A percentile compares a stretch with the other conserved stretches of the same genome.
Evolutionary conservation across 768 basidiomycete species (phyloP).

Genomic region (Kockovaella imperatae): DNA sequence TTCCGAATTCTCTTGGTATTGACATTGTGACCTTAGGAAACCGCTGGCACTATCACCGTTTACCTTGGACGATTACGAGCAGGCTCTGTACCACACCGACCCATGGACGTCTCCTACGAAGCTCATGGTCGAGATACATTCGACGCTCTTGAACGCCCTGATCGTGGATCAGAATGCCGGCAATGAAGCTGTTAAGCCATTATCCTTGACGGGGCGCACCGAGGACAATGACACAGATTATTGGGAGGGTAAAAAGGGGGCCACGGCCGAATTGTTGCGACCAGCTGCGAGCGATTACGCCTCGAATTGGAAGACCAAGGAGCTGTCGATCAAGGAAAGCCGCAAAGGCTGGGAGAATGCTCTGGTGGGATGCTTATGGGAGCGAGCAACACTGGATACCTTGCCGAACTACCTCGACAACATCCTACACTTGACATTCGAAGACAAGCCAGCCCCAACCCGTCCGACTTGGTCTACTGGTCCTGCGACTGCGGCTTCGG

Average conservation of each 20-base stretch:
- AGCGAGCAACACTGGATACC: constrained; percentile 52
- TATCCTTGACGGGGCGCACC: constrained; percentile 7
- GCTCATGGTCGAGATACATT: constrained; percentile 80
- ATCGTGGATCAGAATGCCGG: constrained; percentile 54
- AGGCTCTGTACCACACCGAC: constrained; percentile 75
- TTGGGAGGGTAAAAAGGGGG: constrained; percentile 41
- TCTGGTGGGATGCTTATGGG: constrained; percentile 41
- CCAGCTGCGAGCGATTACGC: constrained; percentile 19
- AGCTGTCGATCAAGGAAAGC: constrained; percentile 23
- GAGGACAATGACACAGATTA: constrained; percentile 36
- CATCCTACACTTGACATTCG: constrained; percentile 35
- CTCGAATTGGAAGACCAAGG: constrained; percentile 26
- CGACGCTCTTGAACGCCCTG: constrained; percentile 72
- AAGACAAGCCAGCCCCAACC: constrained; percentile 39
- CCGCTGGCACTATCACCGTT: constrained; percentile 79
- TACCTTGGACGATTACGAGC: constrained; percentile 86
- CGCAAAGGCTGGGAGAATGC: constrained; percentile 40
- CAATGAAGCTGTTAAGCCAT: constrained; percentile 20
- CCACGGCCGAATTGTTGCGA: constrained; percentile 33
- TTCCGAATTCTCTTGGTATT: constrained; percentile 11
- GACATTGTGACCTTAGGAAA: constrained; percentile 50
- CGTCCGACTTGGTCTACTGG: constrained; percentile 43
- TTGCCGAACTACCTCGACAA: constrained; percentile 50
- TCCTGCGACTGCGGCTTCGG: constrained; percentile 14
- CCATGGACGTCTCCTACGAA: constrained; percentile 53